Evolutionary conservation across 345 rosid genomes (phyloP).

Genomic region (Eucalyptus decipiens): DNA sequence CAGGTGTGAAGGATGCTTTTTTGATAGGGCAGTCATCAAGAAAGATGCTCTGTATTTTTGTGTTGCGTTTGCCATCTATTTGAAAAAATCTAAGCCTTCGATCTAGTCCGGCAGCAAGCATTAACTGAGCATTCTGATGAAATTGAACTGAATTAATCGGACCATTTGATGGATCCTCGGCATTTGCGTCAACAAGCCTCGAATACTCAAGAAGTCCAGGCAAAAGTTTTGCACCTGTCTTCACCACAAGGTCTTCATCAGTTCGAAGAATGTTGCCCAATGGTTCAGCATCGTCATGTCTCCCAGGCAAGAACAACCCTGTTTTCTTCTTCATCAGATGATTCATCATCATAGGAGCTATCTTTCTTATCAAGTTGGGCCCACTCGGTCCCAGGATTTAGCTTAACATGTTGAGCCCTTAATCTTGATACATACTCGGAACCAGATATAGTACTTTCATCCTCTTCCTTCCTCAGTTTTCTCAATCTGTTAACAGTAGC

Average conservation of each 20-base stretch:
- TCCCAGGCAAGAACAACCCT: neutral
- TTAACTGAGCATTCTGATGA: conserved; percentile 78
- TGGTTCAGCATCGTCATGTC: conserved; percentile 12
- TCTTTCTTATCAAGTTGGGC: conserved; percentile 33
- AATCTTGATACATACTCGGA: conserved; percentile 62
- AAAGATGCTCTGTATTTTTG: conserved; percentile 75
- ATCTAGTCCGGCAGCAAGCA: conserved; percentile 77
- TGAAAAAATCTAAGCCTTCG: conserved; percentile 66
- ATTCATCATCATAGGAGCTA: conserved; percentile 18
- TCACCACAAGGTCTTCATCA: conserved; percentile 72
- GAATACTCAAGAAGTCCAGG: conserved; percentile 82
- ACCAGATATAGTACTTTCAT: conserved; percentile 62
- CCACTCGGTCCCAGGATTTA: conserved; percentile 90
- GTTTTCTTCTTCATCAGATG: conserved; percentile 37
- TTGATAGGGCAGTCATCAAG: conserved; percentile 79
- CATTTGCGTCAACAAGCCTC: conserved; percentile 76
- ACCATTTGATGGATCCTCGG: conserved; percentile 60
- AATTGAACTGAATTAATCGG: conserved; percentile 77
- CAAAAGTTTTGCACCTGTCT: conserved; percentile 32
- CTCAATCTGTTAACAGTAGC: conserved; percentile 65
- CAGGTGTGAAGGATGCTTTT: conserved; percentile 75
- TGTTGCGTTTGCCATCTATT: conserved; percentile 91
- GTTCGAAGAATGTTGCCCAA: conserved; percentile 60
- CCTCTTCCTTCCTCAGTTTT: conserved; percentile 79
- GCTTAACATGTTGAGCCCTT: conserved; percentile 79